Evolutionary conservation across 1,284 basidiomycete species (phyloP), one percentile per base, ranked within the genome.

Genomic region (Tilletia setariae): DNA sequence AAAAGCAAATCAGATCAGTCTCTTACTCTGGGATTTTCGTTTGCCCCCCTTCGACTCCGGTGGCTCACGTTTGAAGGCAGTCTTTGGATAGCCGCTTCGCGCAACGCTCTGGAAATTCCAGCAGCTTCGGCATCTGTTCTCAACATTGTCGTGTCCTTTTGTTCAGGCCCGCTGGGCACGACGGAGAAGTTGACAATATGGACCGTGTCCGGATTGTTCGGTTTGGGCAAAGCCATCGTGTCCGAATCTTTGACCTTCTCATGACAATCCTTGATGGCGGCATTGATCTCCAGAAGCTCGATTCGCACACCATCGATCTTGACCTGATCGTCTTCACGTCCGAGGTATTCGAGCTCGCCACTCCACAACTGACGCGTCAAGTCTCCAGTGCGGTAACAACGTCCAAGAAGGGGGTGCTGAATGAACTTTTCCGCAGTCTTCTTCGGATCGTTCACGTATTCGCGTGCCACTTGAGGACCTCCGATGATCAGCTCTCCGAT

Each of bases 241-340:
- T 79, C 76, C 30, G 75, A 79, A 67, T 77, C 78, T 65, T 74
- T 80, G 72, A 79, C 76, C 53, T 63, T 68, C 46, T 68, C 66
- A 40, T 71, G 76, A 64, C 73, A 75, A 44, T 73, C 69, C 69
- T 80, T 76, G 66, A 84, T 73, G 16, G 81, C 76, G n/a, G 83
- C 81, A 59, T 82, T 83, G 73, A 84, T 83, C 69, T 84, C 83
- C 63, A 79, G 74, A 23, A 83, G 74, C 75, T 84, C 83, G 67
- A 83, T 82, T 9, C 83, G 81, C 65, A 83, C 82, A 23, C 83
- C 83, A 68, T 83, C 80, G 70, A 84, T 78, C 74, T 84, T 84
- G 75, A 84, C 77, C 46, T 83, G 82, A 62, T 84, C 83, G 69
- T 84, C 83, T 64, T 79, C 79, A n/a, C 83, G 76, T 1, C 83